phyloP scores from a whole-genome alignment of 2,329 filamentous ascomycete genomes.

The Aphanoascus verrucosus region DNA sequence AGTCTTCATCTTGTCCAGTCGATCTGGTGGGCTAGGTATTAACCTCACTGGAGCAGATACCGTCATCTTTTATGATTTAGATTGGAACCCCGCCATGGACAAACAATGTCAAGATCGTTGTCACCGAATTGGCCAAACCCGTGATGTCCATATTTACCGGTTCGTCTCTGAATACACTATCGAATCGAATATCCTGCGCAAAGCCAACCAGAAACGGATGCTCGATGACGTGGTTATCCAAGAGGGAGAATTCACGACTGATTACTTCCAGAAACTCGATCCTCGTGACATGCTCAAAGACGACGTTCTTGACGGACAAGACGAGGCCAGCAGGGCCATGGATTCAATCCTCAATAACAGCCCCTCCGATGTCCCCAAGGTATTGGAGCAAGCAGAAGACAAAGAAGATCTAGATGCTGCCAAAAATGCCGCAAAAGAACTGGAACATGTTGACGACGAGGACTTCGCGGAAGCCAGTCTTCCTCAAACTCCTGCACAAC shows the following conservation, averaged over 20 bases:
- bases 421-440: conserved; percentile 76
- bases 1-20: conserved; percentile 88
- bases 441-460: conserved; percentile 68
- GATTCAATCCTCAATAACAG: conserved; percentile 68
- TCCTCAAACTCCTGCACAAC: conserved; percentile 25
- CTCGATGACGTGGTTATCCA: conserved; percentile 97
- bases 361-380: conserved; percentile 55
- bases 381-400: conserved; percentile 83
- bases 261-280: conserved; percentile 74
- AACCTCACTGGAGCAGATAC: conserved; percentile 95
- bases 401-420: conserved; percentile 83
- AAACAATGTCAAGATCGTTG: conserved; percentile 97
- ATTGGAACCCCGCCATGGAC: conserved; percentile 99
- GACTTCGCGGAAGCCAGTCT: conserved; percentile 62
- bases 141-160: conserved; percentile 95
- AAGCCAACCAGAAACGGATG: conserved; percentile 95
- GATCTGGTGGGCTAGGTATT: conserved; percentile 88
- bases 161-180: conserved; percentile 90
- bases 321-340: conserved; percentile 71
- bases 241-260: conserved; percentile 93
- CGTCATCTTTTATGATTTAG: conserved; percentile 97
- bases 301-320: conserved; percentile 45
- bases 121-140: conserved; percentile 92
- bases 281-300: conserved; percentile 57
- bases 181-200: conserved; percentile 92